Evolutionary conservation across 108 stramenopile genomes (phyloP), one percentile per base, ranked within the genome.

Genomic region (Cyclotella sp.): DNA sequence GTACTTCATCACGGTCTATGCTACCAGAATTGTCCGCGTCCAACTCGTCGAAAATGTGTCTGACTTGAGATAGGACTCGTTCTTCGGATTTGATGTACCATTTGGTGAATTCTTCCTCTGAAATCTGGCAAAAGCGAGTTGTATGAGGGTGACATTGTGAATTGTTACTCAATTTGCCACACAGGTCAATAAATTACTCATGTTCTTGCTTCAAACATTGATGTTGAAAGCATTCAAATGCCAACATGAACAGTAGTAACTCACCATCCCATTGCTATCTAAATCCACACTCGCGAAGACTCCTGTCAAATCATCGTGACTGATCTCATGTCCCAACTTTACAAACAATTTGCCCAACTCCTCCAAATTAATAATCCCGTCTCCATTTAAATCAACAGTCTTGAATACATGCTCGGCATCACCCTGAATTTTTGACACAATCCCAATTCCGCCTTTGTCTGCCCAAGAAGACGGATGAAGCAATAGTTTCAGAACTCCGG

Each of bases 21-120:
- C 82, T 84, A 14, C 90, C 89, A 40, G 86, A 86, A n/a, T 85
- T 77, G 76, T 95, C 69, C n/a, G 67, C 74, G 73, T 95, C 91
- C 43, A 91, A 87, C 49, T 71, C 71, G 22, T 92, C 89, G 74
- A 92, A 95, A 12, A 87, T 86, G 30, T 59, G 60, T 70, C 77
- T 65, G n/a, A 73, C 77, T 58, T 84, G 55, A 13, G 81, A 65
- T 27, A 81, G 72, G 27, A 93, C 83, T 13, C 90, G 80, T 45
- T 83, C 85, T 72, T 91, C 87, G 12, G 90, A 90, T 45, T 57
- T 62, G 39, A 85, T 76, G 69, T 93, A 93, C 93, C 93, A 93
- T 70, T 85, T 83, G 14, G 88, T 76, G 65, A 93, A 90, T 78
- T 90, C 88, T 19, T 78, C 59, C 73, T 83, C 77, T 60, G 81